Evolutionary conservation across 768 basidiomycete species (phyloP).

Genomic region (Pisolithus marmoratus): DNA sequence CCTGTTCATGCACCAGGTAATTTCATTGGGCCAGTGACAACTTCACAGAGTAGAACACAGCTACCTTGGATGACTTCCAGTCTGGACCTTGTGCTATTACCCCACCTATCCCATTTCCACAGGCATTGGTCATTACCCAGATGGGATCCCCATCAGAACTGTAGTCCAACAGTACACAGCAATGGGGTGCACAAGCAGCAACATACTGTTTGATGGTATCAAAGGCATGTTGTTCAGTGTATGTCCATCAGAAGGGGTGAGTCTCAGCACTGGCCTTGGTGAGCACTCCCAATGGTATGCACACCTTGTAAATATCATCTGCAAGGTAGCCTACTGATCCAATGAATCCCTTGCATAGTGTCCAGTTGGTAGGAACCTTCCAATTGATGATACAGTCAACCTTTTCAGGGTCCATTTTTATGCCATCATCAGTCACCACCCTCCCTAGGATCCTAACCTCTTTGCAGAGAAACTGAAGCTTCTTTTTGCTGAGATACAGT

Average conservation of each 20-base stretch:
- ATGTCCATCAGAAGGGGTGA: background rate
- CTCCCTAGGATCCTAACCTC: conserved; percentile 29
- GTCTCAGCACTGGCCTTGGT: background rate
- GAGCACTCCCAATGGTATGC: background rate
- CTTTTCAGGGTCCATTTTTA: conserved; percentile 38
- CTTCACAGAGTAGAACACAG: too few relatives aligned
- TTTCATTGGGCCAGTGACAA: too few relatives aligned
- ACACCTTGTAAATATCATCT: background rate
- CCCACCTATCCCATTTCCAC: background rate
- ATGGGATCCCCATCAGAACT: background rate
- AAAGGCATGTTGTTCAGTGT: background rate
- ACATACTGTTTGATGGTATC: background rate
- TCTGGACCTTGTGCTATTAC: background rate
- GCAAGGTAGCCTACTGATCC: background rate
- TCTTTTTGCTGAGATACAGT: conserved; percentile 23
- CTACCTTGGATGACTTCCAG: too few relatives aligned
- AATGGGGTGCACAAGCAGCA: background rate
- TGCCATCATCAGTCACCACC: conserved; percentile 31
- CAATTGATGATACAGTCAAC: conserved; percentile 33
- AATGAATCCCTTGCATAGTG: conserved; percentile 4
- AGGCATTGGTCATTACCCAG: background rate
- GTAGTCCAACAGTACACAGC: background rate
- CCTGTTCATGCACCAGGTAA: too few relatives aligned
- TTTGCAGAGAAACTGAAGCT: conserved; percentile 23
- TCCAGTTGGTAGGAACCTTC: conserved; percentile 14